Base-by-base conservation (phyloP, 257 asterid species). In the Nicotiana tabacum region DNA sequence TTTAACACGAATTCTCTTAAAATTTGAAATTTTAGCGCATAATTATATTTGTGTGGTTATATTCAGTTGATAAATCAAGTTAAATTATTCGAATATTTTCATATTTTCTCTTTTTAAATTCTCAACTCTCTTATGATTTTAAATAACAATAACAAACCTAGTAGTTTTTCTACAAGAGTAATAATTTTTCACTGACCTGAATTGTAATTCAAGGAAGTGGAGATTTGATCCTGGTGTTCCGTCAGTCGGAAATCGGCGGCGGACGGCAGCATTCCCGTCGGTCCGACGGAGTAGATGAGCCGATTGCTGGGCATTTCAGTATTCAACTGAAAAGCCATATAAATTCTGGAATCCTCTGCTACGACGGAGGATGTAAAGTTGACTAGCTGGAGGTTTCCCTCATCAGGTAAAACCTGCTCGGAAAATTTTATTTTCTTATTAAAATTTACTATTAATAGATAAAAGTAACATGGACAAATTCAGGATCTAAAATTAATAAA, bases 281-380 rank as follows among this genome's bases (percentile, higher is more conserved):
- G 95, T 4, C 99, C 98, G 2, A 92, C 86, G 37, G 97, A 85
- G 86, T 93, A 96, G 33, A 96, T 60, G 65, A 96, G 86, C n/a
- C 79, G 87, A 11, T 85, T 57, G 56, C 46, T 48, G 43, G 98
- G 99, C 30, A 5, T 81, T 6, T 53, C 86, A 55, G 81, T 82
- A 39, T 56, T 78, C 84, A 94, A 30, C 83, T 90, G 98, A 82
- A 94, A 96, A 3, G 88, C 90, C 81, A 96, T 82, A 80, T 89
- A 90, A 58, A 96, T 84, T 16, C 82, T 88, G 48, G 88, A 81
- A 3, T 91, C 83, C n/a, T 79, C 85, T 11, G 84, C 4, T 2
- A 57, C 12, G 39, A 90, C 48, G 1, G 94, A 79, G 1, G 92
- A 84, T 55, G 92, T 96, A 0, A 81, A 83, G 56, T 93, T 96